Evolutionary conservation across 306 rosid genomes (phyloP).

Genomic region (Cucumis hystrix): DNA sequence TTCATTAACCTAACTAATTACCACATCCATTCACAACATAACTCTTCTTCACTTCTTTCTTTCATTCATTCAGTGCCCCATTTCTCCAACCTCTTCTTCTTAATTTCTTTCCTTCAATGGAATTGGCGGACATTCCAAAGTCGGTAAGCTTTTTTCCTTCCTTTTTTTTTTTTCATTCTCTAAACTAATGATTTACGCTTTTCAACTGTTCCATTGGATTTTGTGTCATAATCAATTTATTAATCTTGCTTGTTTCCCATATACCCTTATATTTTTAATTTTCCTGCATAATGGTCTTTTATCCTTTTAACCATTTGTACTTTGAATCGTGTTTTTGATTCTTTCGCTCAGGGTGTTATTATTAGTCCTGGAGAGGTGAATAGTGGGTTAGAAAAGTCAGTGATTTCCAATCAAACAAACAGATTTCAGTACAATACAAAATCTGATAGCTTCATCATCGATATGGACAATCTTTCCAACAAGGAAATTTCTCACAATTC

Average conservation of each 20-base stretch:
- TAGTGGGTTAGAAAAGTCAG: slow-evolving; percentile 20
- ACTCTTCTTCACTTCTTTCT: background rate
- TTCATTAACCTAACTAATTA: background rate
- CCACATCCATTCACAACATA: too few species aligned
- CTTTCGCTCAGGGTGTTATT: background rate
- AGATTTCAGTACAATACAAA: slow-evolving; percentile 12
- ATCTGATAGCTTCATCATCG: slow-evolving; percentile 58
- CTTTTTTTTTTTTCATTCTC: background rate
- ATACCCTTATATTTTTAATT: background rate
- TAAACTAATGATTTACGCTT: background rate
- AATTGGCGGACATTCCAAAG: slow-evolving; percentile 4
- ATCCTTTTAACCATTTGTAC: background rate
- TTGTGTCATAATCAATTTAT: background rate
- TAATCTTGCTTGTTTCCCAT: background rate
- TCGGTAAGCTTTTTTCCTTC: background rate
- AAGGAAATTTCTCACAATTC: slow-evolving; percentile 35
- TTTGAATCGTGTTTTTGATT: background rate
- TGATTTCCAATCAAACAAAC: slow-evolving; percentile 32
- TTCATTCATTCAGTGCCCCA: background rate
- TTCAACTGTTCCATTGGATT: slow-evolving; percentile 35
- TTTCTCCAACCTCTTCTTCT: background rate
- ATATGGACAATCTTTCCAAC: slow-evolving; percentile 49
- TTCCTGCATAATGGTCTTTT: background rate
- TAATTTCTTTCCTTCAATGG: background rate
- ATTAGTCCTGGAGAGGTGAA: background rate